phyloP scores from a whole-genome alignment of 352 stramenopile genomes.

The Globisporangium abappressorium region DNA sequence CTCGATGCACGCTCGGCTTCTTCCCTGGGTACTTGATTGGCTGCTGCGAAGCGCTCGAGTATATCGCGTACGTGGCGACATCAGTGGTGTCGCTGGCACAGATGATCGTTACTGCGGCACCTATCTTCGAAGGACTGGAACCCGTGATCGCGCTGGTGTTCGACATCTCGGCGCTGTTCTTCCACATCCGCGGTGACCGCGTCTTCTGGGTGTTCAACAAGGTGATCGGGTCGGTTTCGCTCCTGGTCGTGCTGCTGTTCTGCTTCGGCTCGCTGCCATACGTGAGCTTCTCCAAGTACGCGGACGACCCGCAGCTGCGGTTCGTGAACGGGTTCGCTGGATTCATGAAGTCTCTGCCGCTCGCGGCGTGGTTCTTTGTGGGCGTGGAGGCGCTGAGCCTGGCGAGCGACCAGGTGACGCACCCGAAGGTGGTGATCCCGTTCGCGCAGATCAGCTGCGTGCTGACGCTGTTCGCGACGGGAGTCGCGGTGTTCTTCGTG shows the following conservation, averaged over 20 bases:
- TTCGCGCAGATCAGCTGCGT: conserved; percentile 42
- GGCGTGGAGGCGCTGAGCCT: conserved; percentile 29
- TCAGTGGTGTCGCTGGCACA: conserved; percentile 19
- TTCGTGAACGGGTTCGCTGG: conserved; percentile 9
- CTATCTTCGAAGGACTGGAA: neutral
- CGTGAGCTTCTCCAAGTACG: conserved; percentile 2
- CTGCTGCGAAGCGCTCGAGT: conserved; percentile 41
- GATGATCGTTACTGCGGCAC: conserved; percentile 14
- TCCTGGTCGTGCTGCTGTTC: conserved; percentile 20
- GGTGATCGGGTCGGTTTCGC: conserved; percentile 9
- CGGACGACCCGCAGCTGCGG: neutral
- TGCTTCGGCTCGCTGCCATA: conserved; percentile 18
- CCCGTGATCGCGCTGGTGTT: conserved; percentile 16
- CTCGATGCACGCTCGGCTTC: conserved; percentile 17
- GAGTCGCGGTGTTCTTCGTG: conserved; percentile 32
- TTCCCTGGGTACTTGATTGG: conserved; percentile 24
- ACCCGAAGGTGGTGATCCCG: conserved; percentile 43
- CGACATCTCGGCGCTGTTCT: conserved; percentile 16
- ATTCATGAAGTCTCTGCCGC: conserved; percentile 21
- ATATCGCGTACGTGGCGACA: conserved; percentile 39
- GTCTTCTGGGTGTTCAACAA: conserved; percentile 29
- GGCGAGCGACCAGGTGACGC: conserved; percentile 28
- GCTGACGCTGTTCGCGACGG: conserved; percentile 37
- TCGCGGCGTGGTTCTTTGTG: conserved; percentile 31
- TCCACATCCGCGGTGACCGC: conserved; percentile 18